phyloP scores from a whole-genome alignment of 208 protist species.

The Spongospora subterranea region DNA sequence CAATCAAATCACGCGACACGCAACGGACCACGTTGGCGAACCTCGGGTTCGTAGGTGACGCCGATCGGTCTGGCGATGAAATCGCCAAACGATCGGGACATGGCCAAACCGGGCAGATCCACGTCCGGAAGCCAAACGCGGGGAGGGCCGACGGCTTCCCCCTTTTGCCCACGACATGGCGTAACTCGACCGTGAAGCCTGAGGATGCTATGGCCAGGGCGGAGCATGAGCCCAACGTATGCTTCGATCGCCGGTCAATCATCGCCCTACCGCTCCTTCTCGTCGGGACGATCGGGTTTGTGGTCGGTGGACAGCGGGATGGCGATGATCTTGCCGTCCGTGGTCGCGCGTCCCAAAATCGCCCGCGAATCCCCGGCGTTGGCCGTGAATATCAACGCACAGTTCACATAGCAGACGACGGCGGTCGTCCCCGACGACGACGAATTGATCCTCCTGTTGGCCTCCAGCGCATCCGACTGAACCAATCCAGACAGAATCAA shows the following conservation, averaged over 20 bases:
- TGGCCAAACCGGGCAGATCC: conserved; percentile 61
- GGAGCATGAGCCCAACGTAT: not conserved
- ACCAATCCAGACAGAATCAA: not conserved
- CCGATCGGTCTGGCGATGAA: conserved; percentile 35
- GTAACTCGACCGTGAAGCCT: conserved; percentile 45
- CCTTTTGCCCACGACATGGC: conserved; percentile 39
- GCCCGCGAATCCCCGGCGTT: conserved; percentile 52
- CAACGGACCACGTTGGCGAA: not conserved
- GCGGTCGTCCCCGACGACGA: conserved; percentile 59
- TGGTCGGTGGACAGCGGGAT: conserved; percentile 57
- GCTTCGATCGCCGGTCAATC: not conserved
- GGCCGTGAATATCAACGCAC: conserved; percentile 29
- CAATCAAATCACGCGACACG: not conserved
- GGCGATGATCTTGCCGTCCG: not conserved
- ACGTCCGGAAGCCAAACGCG: conserved; percentile 56
- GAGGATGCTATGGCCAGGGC: conserved; percentile 18
- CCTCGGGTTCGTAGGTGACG: conserved; percentile 56
- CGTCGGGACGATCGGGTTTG: conserved; percentile 48
- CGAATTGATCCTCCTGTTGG: conserved; percentile 54
- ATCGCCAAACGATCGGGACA: conserved; percentile 64
- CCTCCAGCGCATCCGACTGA: not conserved
- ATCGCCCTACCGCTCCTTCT: not conserved
- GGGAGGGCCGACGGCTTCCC: conserved; percentile 48
- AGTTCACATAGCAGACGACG: conserved; percentile 49
- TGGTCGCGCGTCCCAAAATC: not conserved